Evolutionary conservation across 2,329 filamentous ascomycete species (phyloP).

Genomic region (Colletotrichum endophyticum): DNA sequence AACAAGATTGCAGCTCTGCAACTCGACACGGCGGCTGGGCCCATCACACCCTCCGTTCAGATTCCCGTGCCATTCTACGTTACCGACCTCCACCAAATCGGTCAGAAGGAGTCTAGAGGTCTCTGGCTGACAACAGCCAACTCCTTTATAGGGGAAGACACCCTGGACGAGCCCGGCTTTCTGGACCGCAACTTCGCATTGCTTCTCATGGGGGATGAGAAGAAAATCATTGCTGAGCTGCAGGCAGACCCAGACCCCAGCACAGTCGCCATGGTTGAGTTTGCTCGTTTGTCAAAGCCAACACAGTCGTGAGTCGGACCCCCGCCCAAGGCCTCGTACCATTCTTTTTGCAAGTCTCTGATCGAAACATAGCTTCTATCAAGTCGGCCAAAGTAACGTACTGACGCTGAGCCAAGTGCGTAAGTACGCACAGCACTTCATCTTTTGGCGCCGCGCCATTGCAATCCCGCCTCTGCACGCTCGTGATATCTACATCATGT

Average conservation of each 20-base stretch:
- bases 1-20: slow-evolving; percentile 87
- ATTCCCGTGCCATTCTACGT: slow-evolving; percentile 73
- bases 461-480: slow-evolving; percentile 90
- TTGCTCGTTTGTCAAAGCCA: slow-evolving; percentile 76
- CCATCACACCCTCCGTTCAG: slow-evolving; percentile 67
- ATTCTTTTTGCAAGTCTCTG: slow-evolving; percentile 26
- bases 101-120: slow-evolving; percentile 73
- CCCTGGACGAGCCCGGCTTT: slow-evolving; percentile 67
- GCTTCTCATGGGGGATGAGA: slow-evolving; percentile 83
- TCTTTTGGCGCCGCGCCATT: slow-evolving; percentile 93
- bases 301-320: slow-evolving; percentile 60
- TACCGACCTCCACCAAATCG: slow-evolving; percentile 72
- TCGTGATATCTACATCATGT: slow-evolving; percentile 89
- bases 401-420: slow-evolving; percentile 83
- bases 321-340: not conserved
- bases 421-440: slow-evolving; percentile 88
- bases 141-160: slow-evolving; percentile 72
- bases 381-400: slow-evolving; percentile 72
- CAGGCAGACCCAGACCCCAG: slow-evolving; percentile 79
- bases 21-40: slow-evolving; percentile 67
- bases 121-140: slow-evolving; percentile 90
- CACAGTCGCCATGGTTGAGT: slow-evolving; percentile 79
- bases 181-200: slow-evolving; percentile 88
- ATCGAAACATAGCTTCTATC: slow-evolving; percentile 66
- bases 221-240: slow-evolving; percentile 74